Conservation (phyloP, 2,329 filamentous ascomycete species). For the Hypomyces rosellus region DNA sequence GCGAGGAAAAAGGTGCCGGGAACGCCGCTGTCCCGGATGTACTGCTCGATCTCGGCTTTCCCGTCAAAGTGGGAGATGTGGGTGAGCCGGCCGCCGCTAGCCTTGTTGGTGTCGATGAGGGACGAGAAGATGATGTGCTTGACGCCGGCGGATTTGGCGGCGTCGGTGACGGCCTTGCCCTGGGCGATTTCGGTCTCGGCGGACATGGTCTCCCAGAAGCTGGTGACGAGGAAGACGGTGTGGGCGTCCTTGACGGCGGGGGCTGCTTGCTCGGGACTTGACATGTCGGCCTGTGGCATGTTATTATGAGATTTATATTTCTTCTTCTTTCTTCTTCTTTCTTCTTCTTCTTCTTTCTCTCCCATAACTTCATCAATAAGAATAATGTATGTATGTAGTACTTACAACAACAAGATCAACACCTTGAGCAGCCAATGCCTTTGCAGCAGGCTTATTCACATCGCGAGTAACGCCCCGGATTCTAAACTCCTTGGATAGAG, state of each 20-base stretch:
- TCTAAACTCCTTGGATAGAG: constrained; percentile 36
- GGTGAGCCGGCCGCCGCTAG: constrained; percentile 30
- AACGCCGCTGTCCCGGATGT: constrained; percentile 45
- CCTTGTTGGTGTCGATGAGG: constrained; percentile 32
- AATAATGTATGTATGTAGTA: background rate
- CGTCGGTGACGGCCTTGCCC: constrained; percentile 42
- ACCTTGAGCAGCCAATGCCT: constrained; percentile 32
- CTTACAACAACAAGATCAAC: constrained; percentile 37
- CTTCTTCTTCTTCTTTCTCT: no score
- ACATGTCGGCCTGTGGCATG: constrained; percentile 33
- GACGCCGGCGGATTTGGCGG: constrained; percentile 35
- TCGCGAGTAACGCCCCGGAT: constrained; percentile 44
- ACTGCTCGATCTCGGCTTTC: constrained; percentile 51
- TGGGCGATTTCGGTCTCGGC: constrained; percentile 33
- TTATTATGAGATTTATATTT: background rate
- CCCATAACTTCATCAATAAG: no score
- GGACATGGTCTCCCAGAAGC: constrained; percentile 30
- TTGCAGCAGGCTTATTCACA: constrained; percentile 31
- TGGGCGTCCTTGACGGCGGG: constrained; percentile 36
- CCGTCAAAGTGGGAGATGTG: constrained; percentile 47
- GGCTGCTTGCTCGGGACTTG: constrained; percentile 27
- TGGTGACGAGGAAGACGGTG: constrained; percentile 37
- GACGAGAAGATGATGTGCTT: constrained; percentile 43
- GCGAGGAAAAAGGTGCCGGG: constrained; percentile 46
- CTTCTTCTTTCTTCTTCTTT: background rate